Base-by-base conservation (phyloP, 2,329 filamentous ascomycete genomes). In the Blastomyces percursus region DNA sequence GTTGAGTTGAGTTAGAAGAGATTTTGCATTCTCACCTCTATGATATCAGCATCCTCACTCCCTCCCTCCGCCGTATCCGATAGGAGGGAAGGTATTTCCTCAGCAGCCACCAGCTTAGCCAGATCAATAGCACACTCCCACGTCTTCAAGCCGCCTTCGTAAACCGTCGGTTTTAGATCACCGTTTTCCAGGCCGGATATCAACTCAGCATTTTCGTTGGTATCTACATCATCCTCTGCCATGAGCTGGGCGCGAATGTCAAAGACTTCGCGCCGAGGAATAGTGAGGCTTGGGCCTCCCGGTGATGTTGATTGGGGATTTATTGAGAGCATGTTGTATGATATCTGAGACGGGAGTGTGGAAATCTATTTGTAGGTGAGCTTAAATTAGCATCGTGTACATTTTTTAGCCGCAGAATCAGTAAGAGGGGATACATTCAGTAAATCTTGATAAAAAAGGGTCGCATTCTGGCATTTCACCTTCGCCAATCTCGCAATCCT, bases 111-210 rank as follows among this genome's bases (percentile, higher is more conserved):
- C 55, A 74, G 65, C 61, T 75, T 78, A 0, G 81, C 83, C 14
- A 87, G 77, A 67, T 87, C 84, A 51, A 85, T 66, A 12, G 83
- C 81, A 71, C 84, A 86, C 73, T 87, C 85, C 85, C 85, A 87
- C 21, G 84, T 87, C 70, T 87, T 87, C 75, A 86, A 86, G 5
- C 85, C 85, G 65, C 85, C 85, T 74, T 87, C 85, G 70, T 87
- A 87, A 68, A 87, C 75, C 64, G 83, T 81, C 32, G 82, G 80
- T 54, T 79, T 79, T 61, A 87, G 78, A 68, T 86, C 84, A 2
- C 81, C 80, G 61, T 81, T 76, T 60, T 80, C 78, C 3, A 85
- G 75, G 9, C 80, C 79, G 1, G 76, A 70, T 48, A 79, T 74
- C 27, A 81, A 71, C 44, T 73, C 70, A 46, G 79, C 76, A 61